phyloP scores from a whole-genome alignment of 139 green algal species.

The Bryopsis sp. region DNA sequence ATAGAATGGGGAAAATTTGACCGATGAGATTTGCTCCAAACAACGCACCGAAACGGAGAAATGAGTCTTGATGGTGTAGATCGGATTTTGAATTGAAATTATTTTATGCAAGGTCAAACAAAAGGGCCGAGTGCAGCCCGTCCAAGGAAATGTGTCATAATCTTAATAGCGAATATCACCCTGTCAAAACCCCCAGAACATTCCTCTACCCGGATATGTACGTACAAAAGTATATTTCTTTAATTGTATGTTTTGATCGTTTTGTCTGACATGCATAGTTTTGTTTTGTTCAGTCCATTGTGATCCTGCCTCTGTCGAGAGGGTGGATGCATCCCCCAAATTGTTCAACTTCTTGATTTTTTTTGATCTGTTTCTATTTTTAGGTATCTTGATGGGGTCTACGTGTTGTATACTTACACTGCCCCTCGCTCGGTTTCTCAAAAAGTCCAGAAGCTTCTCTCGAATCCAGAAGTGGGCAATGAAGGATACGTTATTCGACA shows the following conservation, averaged over 20 bases:
- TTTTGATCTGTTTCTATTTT: not conserved
- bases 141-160: too few relatives aligned
- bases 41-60: too few relatives aligned
- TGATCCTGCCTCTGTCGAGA: not conserved
- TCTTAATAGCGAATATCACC: too few relatives aligned
- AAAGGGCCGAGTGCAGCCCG: too few relatives aligned
- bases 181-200: too few relatives aligned
- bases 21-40: too few relatives aligned
- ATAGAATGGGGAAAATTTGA: too few relatives aligned
- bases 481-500: constrained; percentile 72
- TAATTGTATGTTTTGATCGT: not conserved
- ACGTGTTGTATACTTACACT: constrained; percentile 76
- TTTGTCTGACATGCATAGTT: not conserved
- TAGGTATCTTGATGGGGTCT: constrained; percentile 76
- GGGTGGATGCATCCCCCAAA: not conserved
- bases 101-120: too few relatives aligned
- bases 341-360: not conserved
- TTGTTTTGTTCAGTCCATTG: not conserved
- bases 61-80: too few relatives aligned
- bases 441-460: constrained; percentile 70
- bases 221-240: not conserved
- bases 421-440: constrained; percentile 45
- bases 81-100: too few relatives aligned
- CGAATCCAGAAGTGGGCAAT: constrained; percentile 54
- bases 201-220: too few relatives aligned